Conservation (phyloP, 768 basidiomycete species). For the Boletellus ananas region DNA sequence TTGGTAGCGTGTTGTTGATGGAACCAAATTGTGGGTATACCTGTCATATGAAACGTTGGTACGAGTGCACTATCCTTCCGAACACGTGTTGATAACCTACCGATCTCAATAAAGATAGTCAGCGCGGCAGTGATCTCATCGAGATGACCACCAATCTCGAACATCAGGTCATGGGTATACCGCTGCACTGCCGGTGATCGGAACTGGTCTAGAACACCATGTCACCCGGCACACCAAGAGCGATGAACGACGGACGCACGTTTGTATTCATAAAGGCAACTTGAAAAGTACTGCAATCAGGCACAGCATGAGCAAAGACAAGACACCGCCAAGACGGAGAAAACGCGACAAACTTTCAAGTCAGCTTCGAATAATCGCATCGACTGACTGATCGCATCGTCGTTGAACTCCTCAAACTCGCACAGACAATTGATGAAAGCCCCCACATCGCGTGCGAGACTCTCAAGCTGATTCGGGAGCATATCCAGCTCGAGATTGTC, state of each 20-base stretch:
- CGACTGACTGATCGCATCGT: constrained; percentile 46
- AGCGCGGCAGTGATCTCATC: constrained; percentile 46
- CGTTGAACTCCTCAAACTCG: constrained; percentile 53
- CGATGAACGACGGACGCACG: constrained; percentile 33
- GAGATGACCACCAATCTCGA: constrained; percentile 49
- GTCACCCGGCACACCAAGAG: neutral
- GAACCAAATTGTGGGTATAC: constrained; percentile 50
- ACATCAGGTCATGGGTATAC: constrained; percentile 46
- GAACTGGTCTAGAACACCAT: constrained; percentile 40
- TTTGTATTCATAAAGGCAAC: constrained; percentile 44
- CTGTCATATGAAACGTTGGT: constrained; percentile 21
- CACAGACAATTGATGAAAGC: constrained; percentile 47
- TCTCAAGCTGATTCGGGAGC: constrained; percentile 43
- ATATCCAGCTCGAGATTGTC: constrained; percentile 43
- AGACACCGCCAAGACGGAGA: neutral
- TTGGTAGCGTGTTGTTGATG: constrained; percentile 47
- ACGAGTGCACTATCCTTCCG: neutral
- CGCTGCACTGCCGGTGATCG: constrained; percentile 47
- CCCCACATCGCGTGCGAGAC: constrained; percentile 44
- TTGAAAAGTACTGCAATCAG: constrained; percentile 44
- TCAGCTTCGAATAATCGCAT: constrained; percentile 46
- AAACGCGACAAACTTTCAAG: constrained; percentile 34
- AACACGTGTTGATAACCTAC: constrained; percentile 24
- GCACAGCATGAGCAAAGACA: neutral
- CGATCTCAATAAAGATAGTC: constrained; percentile 49